Percentiles rank a stretch among this genome's conserved stretches.
These are phyloP conservation scores for Zygosaccharomyces gambellarensis DNA, from an alignment of 805 yeast species.

Conservation along the genomic window DNA sequence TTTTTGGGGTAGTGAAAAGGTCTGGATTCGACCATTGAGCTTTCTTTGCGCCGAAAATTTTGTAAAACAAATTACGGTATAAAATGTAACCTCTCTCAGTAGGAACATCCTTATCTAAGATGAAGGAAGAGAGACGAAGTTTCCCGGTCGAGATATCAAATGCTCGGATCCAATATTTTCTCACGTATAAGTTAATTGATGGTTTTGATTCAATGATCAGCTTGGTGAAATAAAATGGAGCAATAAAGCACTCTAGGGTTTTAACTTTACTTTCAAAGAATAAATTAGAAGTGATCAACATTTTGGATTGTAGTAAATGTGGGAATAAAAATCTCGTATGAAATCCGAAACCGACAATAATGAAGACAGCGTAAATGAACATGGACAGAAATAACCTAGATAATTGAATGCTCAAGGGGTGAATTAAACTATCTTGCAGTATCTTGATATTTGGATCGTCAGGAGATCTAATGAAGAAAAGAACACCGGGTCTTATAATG, in stretches of 20 bases:
- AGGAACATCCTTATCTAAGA: slow-evolving; percentile 56
- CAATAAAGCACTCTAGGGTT: slow-evolving; percentile 27
- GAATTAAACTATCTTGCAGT: slow-evolving; percentile 78
- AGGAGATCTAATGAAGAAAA: slow-evolving; percentile 88
- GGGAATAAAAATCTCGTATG: slow-evolving; percentile 49
- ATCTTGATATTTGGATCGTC: slow-evolving; percentile 88
- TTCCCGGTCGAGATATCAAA: slow-evolving; percentile 51
- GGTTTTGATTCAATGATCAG: slow-evolving; percentile 26
- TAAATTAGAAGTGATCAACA: slow-evolving; percentile 15
- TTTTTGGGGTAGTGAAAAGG: slow-evolving; percentile 49
- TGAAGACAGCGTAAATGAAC: slow-evolving; percentile 66
- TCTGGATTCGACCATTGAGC: slow-evolving; percentile 46
- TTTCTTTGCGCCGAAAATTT: slow-evolving; percentile 37
- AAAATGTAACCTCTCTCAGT: slow-evolving; percentile 66
- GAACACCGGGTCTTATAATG: slow-evolving; percentile 80
- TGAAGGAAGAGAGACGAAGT: slow-evolving; percentile 76
- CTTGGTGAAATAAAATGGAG: slow-evolving; percentile 18
- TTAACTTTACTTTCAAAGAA: slow-evolving; percentile 9
- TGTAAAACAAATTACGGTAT: slow-evolving; percentile 48
- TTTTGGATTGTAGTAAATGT: slow-evolving; percentile 29
- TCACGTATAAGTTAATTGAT: slow-evolving; percentile 36
- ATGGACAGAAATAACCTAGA: slow-evolving; percentile 70
- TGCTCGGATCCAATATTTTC: slow-evolving; percentile 56
- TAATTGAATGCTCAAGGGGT: slow-evolving; percentile 67
- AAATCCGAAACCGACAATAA: slow-evolving; percentile 68